Percentiles rank a stretch among this genome's conserved stretches.
These are phyloP conservation scores for Paramecium sexaurelia DNA, from an alignment of 73 alveolate genomes.

Conservation along the genomic window DNA sequence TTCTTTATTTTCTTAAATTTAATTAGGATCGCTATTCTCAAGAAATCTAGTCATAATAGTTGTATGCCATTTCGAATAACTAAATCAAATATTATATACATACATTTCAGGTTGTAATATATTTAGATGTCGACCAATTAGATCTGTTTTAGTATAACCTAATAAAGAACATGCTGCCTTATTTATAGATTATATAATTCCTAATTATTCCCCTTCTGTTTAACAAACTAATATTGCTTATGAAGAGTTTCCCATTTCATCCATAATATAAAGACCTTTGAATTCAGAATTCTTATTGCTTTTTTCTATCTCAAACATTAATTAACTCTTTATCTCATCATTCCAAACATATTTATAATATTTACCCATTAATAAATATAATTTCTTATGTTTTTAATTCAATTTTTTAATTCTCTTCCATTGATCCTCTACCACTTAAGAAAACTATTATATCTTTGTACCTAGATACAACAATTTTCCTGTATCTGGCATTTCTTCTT, in stretches of 20 bases:
- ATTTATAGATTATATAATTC: constrained; percentile 22
- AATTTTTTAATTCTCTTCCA: constrained; percentile 53
- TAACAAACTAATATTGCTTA: neutral
- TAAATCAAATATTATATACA: neutral
- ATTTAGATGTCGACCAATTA: constrained; percentile 29
- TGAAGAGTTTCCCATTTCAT: neutral
- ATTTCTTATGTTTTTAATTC: neutral
- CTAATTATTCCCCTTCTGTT: constrained; percentile 38
- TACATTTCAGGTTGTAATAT: constrained; percentile 48
- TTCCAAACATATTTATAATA: constrained; percentile 36
- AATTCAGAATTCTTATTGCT: neutral
- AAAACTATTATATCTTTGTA: neutral
- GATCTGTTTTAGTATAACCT: constrained; percentile 59
- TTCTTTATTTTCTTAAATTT: neutral
- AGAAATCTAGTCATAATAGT: neutral
- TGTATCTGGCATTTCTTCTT: constrained; percentile 60
- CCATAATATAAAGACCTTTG: neutral
- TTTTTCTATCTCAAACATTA: constrained; percentile 15
- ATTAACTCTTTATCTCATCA: constrained; percentile 15
- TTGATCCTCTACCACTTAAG: constrained; percentile 28
- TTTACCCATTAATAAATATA: constrained; percentile 16
- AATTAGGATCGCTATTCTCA: neutral
- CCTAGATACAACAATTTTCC: constrained; percentile 16
- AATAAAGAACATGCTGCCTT: constrained; percentile 54
- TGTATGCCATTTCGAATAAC: constrained; percentile 40